Evolutionary conservation across 257 asterid species (phyloP).

Genomic region (Ligustrum vulgare): DNA sequence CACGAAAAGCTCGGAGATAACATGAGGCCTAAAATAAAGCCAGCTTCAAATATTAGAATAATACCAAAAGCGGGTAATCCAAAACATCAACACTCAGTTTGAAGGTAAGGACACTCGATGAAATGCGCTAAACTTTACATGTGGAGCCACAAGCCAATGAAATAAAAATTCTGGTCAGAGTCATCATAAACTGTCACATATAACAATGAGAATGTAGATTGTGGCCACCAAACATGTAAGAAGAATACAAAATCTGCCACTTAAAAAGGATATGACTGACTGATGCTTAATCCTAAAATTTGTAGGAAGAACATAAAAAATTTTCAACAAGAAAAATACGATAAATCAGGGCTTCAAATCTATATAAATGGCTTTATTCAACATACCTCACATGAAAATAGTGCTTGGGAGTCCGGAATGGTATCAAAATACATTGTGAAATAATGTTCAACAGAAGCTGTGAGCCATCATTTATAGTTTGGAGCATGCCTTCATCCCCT

Average conservation of each 20-base stretch:
- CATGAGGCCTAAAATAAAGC: slow-evolving; percentile 50
- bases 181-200: slow-evolving; percentile 7
- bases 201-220: slow-evolving; percentile 7
- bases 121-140: not conserved
- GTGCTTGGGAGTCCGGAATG: slow-evolving; percentile 61
- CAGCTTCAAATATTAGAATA: slow-evolving; percentile 12
- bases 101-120: slow-evolving; percentile 9
- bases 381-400: slow-evolving; percentile 71
- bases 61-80: not conserved
- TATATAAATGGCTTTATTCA: not conserved
- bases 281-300: slow-evolving; percentile 1
- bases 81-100: not conserved
- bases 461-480: slow-evolving; percentile 33
- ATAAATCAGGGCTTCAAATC: slow-evolving; percentile 4
- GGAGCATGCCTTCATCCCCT: slow-evolving; percentile 30
- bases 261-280: not conserved
- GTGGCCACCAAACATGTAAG: not conserved
- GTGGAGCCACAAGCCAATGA: not conserved
- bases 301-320: not conserved
- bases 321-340: slow-evolving; percentile 15
- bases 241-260: not conserved
- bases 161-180: not conserved
- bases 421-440: slow-evolving; percentile 54
- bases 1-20: slow-evolving; percentile 61
- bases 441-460: slow-evolving; percentile 48